Evolutionary conservation across 2,329 filamentous ascomycete genomes (phyloP), one percentile per base, ranked within the genome.

Genomic region (Elsinoe perseae): DNA sequence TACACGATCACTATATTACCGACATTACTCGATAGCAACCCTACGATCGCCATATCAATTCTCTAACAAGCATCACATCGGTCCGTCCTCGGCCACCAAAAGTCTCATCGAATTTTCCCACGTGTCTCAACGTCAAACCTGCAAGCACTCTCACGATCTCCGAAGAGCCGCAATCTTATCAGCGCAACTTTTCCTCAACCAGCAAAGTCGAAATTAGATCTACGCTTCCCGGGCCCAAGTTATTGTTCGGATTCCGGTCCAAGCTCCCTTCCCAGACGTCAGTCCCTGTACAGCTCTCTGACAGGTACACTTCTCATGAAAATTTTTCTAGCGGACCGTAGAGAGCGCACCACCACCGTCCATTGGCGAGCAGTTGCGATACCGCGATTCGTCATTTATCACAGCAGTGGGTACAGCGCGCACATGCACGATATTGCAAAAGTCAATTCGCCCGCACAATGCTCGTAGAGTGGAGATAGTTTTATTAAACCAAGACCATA

Each of bases 111-210:
- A 20, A 20, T 23, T 43, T 14, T 44, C 40, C 40, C 40, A 44
- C 40, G 40, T 44, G 21, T 21, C 10, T 21, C 40, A 25, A 44
- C 20, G 10, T 25, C 40, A 44, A 44, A 21, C 40, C 40, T 44
- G 40, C 40, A 14, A n/a, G 40, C 23, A 21, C 40, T 25, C 20
- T 42, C n/a, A 25, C 40, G 40, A 44, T 23, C 10, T 25, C 40
- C 40, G 40, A 44, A 44, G 40, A 44, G 40, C 40, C 40, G 8
- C 40, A 44, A 44, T 10, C 40, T 44, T 27, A 44, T 44, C 40
- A 44, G 23, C 21, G 20, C 12, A 25, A 18, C 40, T 44, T 25
- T 44, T 44, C 40, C 40, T 25, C 20, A 25, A 21, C 20, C 8
- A 23, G 20, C 40, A 36, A 36, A 36, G 4, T 44, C 40, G 40